A percentile compares a stretch with the other conserved stretches of the same genome.
These are phyloP conservation scores for Setaria italica DNA, from an alignment of 202 grass and related monocot species.

Conservation along the genomic window DNA sequence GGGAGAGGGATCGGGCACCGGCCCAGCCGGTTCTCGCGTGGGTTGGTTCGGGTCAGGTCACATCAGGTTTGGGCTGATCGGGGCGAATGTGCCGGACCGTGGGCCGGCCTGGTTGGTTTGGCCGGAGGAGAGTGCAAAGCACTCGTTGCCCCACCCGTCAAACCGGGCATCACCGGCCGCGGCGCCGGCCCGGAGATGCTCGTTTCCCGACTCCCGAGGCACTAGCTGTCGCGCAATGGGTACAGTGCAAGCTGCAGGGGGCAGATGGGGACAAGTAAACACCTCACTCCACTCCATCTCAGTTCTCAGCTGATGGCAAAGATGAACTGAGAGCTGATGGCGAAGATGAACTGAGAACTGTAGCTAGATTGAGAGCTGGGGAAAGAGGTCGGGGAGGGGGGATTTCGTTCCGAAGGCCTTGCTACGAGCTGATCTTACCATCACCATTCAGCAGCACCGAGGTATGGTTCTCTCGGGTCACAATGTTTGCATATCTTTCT, in stretches of 20 bases:
- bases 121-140: background rate
- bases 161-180: too few relatives aligned
- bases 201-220: too few relatives aligned
- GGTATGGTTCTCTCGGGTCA: background rate
- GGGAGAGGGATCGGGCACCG: background rate
- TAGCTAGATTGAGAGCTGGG: background rate
- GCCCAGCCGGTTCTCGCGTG: conserved; percentile 34
- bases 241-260: too few relatives aligned
- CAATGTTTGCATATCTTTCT: background rate
- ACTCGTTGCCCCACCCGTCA: background rate
- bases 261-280: too few relatives aligned
- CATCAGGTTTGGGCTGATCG: background rate
- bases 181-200: too few relatives aligned
- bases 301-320: too few relatives aligned
- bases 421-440: background rate
- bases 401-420: background rate
- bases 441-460: background rate
- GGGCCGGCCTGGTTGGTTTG: conserved; percentile 28
- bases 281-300: too few relatives aligned
- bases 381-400: too few relatives aligned
- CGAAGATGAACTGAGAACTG: too few relatives aligned
- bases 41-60: background rate
- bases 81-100: background rate
- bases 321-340: too few relatives aligned
- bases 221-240: too few relatives aligned